A percentile compares a stretch with the other conserved stretches of the same genome.
phyloP scores from a whole-genome alignment of 495 filamentous ascomycete species.

The Hypomontagnella submonticulosa region DNA sequence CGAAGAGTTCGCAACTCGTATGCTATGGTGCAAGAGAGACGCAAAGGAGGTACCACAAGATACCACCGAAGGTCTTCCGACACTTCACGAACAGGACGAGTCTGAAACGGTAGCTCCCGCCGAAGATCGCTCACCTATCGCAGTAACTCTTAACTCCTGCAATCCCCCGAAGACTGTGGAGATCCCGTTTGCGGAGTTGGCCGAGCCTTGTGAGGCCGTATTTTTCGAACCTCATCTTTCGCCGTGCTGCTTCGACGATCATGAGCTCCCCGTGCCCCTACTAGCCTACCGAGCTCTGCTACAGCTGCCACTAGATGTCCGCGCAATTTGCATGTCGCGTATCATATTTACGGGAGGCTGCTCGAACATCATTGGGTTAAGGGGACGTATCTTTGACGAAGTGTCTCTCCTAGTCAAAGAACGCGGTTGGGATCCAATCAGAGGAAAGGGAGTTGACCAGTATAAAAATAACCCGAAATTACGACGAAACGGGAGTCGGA shows the following conservation, averaged over 20 bases:
- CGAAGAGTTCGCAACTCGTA: slow-evolving; percentile 77
- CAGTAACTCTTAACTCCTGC: slow-evolving; percentile 62
- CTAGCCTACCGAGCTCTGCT: slow-evolving; percentile 82
- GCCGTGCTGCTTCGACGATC: slow-evolving; percentile 74
- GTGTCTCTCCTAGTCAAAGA: slow-evolving; percentile 69
- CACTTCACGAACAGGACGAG: slow-evolving; percentile 63
- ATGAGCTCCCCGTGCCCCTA: slow-evolving; percentile 79
- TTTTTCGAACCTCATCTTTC: slow-evolving; percentile 69
- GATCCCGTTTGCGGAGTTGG: slow-evolving; percentile 73
- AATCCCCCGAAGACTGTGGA: slow-evolving; percentile 62
- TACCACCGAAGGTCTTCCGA: slow-evolving; percentile 52
- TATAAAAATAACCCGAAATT: slow-evolving; percentile 63
- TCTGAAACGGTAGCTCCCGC: slow-evolving; percentile 44
- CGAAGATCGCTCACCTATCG: slow-evolving; percentile 47
- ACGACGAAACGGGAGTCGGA: slow-evolving; percentile 53
- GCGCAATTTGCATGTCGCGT: slow-evolving; percentile 86
- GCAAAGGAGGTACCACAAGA: slow-evolving; percentile 40
- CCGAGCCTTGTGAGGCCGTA: slow-evolving; percentile 78
- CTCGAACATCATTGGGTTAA: slow-evolving; percentile 82
- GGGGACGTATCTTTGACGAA: slow-evolving; percentile 81
- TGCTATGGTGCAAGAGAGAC: slow-evolving; percentile 76
- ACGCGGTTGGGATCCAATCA: slow-evolving; percentile 80
- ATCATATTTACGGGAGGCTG: slow-evolving; percentile 89
- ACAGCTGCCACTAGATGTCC: slow-evolving; percentile 79
- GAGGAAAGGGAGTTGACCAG: slow-evolving; percentile 69